Evolutionary conservation across 495 filamentous ascomycete species (phyloP).

Genomic region (Rusavskia elegans): DNA sequence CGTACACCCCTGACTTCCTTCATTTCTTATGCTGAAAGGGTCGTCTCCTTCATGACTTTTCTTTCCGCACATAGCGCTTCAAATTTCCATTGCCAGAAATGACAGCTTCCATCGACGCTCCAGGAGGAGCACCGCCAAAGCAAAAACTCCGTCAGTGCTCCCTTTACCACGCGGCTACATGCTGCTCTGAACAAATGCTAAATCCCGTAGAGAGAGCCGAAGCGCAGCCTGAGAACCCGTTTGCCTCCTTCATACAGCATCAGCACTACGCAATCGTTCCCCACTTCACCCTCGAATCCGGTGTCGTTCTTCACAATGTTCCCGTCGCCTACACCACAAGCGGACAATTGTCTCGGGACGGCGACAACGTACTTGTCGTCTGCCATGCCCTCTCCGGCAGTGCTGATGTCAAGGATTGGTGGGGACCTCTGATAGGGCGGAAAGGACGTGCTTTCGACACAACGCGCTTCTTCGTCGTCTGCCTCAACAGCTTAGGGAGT

Average conservation of each 20-base stretch:
- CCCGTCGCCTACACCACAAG: constrained; percentile 85
- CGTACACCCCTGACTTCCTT: too few species aligned
- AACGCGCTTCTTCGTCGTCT: constrained; percentile 84
- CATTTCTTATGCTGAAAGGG: background rate
- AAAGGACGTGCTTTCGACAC: constrained; percentile 83
- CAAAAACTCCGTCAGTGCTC: constrained; percentile 25
- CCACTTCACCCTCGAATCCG: constrained; percentile 85
- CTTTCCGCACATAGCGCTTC: background rate
- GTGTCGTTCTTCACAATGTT: constrained; percentile 71
- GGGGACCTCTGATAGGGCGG: constrained; percentile 85
- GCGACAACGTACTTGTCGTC: constrained; percentile 89
- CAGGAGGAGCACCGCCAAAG: background rate
- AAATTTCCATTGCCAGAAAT: background rate
- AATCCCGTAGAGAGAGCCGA: constrained; percentile 49
- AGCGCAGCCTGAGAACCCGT: constrained; percentile 81
- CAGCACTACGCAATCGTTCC: constrained; percentile 77
- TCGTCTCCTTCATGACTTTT: background rate
- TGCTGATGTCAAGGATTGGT: constrained; percentile 94
- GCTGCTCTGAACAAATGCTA: constrained; percentile 28
- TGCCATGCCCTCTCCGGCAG: constrained; percentile 95
- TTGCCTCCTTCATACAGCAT: constrained; percentile 67
- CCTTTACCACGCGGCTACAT: constrained; percentile 2
- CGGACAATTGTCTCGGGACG: constrained; percentile 54
- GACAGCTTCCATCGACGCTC: background rate
- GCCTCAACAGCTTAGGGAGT: constrained; percentile 90